Base-by-base conservation (phyloP, 139 green algal species). In the Closterium sp. region DNA sequence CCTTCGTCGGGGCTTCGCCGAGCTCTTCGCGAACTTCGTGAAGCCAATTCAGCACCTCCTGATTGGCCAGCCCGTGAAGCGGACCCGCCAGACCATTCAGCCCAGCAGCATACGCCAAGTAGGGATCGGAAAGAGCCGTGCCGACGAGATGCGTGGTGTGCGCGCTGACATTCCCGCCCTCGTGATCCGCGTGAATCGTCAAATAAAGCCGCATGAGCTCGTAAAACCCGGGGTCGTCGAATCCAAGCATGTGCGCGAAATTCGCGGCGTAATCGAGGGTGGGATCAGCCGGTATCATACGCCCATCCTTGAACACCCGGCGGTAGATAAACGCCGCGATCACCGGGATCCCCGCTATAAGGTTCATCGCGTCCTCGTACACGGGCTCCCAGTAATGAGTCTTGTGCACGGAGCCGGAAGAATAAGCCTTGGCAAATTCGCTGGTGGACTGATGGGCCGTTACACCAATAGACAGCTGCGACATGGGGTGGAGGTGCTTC, bases 141-240 rank as follows among this genome's bases (percentile, higher is more conserved):
- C 97, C 98, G 30, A 99, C 91, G 88, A 91, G 95, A 95, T 99
- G 98, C 4, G 96, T 97, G 31, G 98, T 95, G 94, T 99, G 98
- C 0, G 98, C 98, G 62, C 95, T 97, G 88, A 99, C 98, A 94
- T 99, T 99, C 92, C 98, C 98, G 31, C 98, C 98, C 96, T 97
- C 93, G 86, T 96, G 94, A 86, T 95, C 94, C 27, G 38, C 95
- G 95, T 99, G 98, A 94, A 99, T 99, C 89, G 98, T 99, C 94
- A 99, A 97, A 94, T 99, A 99, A 86, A 99, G 95, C 17, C 98
- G 96, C 96, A 98, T 98, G 93, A 99, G 96, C 96, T 99, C 98
- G 95, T 95, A 31, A 29, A 94, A 96, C 10, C 96, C 88, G 28
- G 50, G 45, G 85, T 96, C 95, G n/a, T 96, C 91, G 91, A 96